phyloP scores from a whole-genome alignment of 192 early-diverging fungal genomes.

The Coemansia asiatica region DNA sequence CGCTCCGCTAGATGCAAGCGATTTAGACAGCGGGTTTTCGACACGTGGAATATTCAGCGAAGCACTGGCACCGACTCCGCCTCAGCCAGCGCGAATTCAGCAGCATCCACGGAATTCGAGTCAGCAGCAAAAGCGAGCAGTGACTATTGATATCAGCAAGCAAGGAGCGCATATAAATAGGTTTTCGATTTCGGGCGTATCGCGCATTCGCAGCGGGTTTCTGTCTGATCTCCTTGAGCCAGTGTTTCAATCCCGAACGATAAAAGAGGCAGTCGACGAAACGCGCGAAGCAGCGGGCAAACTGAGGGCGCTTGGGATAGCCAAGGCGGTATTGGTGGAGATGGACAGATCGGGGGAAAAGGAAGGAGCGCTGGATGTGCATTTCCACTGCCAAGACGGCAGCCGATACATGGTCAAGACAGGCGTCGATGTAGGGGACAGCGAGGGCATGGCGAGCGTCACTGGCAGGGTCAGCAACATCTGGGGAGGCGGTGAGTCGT shows the following conservation, averaged over 20 bases:
- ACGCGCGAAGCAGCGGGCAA: slow-evolving; percentile 44
- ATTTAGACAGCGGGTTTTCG: slow-evolving; percentile 2
- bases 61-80: neutral
- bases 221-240: slow-evolving; percentile 17
- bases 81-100: neutral
- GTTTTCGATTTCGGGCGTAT: slow-evolving; percentile 23
- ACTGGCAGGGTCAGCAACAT: slow-evolving; percentile 76
- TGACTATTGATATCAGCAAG: slow-evolving; percentile 12
- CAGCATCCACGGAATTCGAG: neutral
- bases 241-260: slow-evolving; percentile 22
- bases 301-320: slow-evolving; percentile 44
- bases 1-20: neutral
- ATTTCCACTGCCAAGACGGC: slow-evolving; percentile 69
- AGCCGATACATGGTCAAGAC: slow-evolving; percentile 76
- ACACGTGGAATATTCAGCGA: slow-evolving; percentile 18
- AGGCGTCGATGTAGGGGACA: slow-evolving; percentile 86
- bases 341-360: slow-evolving; percentile 12
- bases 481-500: slow-evolving; percentile 84
- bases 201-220: slow-evolving; percentile 34
- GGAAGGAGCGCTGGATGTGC: slow-evolving; percentile 62
- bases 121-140: neutral
- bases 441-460: slow-evolving; percentile 79
- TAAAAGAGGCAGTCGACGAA: slow-evolving; percentile 24
- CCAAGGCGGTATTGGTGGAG: slow-evolving; percentile 24
- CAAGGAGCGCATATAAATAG: neutral